A percentile compares a stretch with the other conserved stretches of the same genome.
Evolutionary conservation across 192 early-diverging fungal genomes (phyloP).

Genomic region (Diversispora eburnea): DNA sequence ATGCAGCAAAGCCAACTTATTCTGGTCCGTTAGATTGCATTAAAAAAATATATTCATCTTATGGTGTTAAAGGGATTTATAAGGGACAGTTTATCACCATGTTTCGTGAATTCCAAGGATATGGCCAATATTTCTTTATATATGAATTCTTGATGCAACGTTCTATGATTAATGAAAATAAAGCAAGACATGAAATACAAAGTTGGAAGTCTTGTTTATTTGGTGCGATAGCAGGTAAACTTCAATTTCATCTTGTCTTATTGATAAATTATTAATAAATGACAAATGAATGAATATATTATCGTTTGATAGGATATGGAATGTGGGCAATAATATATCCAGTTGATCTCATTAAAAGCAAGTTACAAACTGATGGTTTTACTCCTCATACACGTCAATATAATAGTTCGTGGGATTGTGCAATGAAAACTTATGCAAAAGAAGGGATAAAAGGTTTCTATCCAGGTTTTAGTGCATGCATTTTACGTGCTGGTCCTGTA

Average conservation of each 20-base stretch:
- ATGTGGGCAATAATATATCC: constrained; percentile 84
- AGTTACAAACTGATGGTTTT: constrained; percentile 91
- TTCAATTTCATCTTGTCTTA: not conserved
- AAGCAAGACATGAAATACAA: constrained; percentile 62
- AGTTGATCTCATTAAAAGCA: constrained; percentile 91
- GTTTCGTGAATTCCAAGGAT: constrained; percentile 86
- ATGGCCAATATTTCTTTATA: constrained; percentile 88
- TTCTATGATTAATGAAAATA: constrained; percentile 61
- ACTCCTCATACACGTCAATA: constrained; percentile 63
- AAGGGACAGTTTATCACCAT: constrained; percentile 87
- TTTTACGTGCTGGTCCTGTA: constrained; percentile 91
- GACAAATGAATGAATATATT: too few species aligned
- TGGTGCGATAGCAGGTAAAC: constrained; percentile 77
- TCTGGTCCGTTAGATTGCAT: constrained; percentile 83
- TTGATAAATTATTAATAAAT: not conserved
- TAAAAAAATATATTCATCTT: constrained; percentile 66
- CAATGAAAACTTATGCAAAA: constrained; percentile 64
- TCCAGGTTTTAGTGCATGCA: constrained; percentile 76
- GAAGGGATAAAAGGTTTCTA: constrained; percentile 88
- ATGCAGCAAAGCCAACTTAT: constrained; percentile 40
- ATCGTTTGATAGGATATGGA: constrained; percentile 42
- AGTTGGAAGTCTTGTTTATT: constrained; percentile 73
- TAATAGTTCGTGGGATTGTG: constrained; percentile 73
- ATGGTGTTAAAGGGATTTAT: constrained; percentile 82
- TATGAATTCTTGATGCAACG: constrained; percentile 90